These are phyloP conservation scores for Exophiala phaeomuriformis DNA, from an alignment of 2,329 filamentous ascomycete species.

Conservation along the genomic window DNA sequence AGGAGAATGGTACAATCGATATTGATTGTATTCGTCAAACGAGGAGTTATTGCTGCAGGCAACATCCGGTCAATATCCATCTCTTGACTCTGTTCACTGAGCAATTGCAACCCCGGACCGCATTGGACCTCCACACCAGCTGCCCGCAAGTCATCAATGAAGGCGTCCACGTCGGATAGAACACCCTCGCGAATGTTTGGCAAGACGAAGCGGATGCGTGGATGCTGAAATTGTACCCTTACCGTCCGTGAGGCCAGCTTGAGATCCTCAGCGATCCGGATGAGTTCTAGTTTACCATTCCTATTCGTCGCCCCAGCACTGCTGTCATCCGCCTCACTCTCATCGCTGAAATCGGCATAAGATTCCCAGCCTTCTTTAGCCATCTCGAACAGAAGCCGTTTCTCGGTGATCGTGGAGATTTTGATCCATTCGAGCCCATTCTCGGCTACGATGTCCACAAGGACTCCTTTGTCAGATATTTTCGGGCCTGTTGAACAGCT, in stretches of 20 bases:
- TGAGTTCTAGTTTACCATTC: conserved; percentile 50
- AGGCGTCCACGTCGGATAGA: conserved; percentile 48
- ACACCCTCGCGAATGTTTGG: conserved; percentile 50
- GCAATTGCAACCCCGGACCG: conserved; percentile 5
- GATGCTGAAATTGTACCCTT: conserved; percentile 53
- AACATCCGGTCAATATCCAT: conserved; percentile 12
- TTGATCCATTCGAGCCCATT: conserved; percentile 62
- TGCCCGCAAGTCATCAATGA: conserved; percentile 50
- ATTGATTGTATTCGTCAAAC: conserved; percentile 40
- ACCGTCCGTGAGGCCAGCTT: conserved; percentile 48
- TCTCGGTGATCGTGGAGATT: conserved; percentile 58
- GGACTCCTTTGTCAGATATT: conserved; percentile 38
- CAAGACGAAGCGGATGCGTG: conserved; percentile 53
- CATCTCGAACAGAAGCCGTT: conserved; percentile 58
- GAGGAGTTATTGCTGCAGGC: conserved; percentile 29
- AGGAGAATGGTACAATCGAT: conserved; percentile 59
- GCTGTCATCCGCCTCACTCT: conserved; percentile 25
- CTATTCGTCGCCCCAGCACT: conserved; percentile 28
- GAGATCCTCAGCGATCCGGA: conserved; percentile 55
- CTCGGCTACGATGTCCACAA: conserved; percentile 58
- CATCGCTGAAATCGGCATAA: conserved; percentile 36
- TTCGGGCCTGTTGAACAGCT: too few relatives aligned
- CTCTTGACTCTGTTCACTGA: not conserved
- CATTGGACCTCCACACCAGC: conserved; percentile 42
- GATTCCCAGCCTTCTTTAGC: conserved; percentile 60